Conservation (phyloP, 2,329 filamentous ascomycete species). For the Penicillium oxalicum region DNA sequence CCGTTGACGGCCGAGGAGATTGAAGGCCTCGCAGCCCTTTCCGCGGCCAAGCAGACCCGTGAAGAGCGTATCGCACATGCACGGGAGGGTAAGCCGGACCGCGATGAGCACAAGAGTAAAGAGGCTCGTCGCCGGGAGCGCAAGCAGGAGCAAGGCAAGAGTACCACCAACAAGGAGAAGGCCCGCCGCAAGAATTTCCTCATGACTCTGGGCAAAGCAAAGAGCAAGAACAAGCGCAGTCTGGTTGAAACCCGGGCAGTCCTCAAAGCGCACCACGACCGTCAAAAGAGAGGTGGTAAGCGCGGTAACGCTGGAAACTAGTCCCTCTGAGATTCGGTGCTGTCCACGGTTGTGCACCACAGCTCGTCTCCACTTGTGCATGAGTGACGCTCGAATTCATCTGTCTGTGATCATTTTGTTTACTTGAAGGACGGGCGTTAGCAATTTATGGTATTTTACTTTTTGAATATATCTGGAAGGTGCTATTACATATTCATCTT, state of each 20-base stretch:
- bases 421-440: no score
- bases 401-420: no score
- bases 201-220: conserved; percentile 96
- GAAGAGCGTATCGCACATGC: conserved; percentile 82
- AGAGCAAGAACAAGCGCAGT: conserved; percentile 91
- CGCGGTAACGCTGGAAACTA: conserved; percentile 57
- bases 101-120: conserved; percentile 76
- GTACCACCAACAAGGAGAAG: conserved; percentile 96
- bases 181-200: conserved; percentile 95
- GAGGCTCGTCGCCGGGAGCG: conserved; percentile 78
- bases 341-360: no score
- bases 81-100: conserved; percentile 71
- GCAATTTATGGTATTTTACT: no score
- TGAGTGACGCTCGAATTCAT: no score
- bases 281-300: conserved; percentile 77
- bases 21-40: conserved; percentile 72
- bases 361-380: no score
- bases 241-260: conserved; percentile 77
- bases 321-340: not conserved
- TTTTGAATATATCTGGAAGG: no score
- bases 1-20: conserved; percentile 87
- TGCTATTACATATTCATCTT: no score
- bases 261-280: conserved; percentile 71
- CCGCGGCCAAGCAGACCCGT: conserved; percentile 70
- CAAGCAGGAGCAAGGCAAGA: conserved; percentile 86